These are phyloP conservation scores for Penicillium argentinense DNA, from an alignment of 495 filamentous ascomycete species.

Conservation along the genomic window DNA sequence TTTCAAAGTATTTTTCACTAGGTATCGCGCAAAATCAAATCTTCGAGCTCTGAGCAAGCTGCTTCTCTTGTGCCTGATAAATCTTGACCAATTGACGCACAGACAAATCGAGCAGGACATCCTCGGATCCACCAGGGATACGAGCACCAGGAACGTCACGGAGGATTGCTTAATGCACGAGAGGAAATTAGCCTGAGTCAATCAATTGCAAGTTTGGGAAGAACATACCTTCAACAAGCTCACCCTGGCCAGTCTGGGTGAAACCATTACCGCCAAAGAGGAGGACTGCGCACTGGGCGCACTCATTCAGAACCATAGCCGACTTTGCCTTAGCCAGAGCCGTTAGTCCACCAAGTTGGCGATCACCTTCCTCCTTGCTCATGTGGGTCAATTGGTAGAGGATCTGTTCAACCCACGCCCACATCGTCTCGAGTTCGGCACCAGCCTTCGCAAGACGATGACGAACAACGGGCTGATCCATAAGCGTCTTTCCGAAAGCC, in stretches of 20 bases:
- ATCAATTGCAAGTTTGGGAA: no score
- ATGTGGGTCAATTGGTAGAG: conserved; percentile 67
- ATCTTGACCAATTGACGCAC: conserved; percentile 73
- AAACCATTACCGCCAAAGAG: conserved; percentile 74
- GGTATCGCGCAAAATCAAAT: no score
- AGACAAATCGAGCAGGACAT: conserved; percentile 71
- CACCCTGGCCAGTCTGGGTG: conserved; percentile 66
- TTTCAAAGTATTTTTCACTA: no score
- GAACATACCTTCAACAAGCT: conserved; percentile 63
- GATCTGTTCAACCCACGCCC: conserved; percentile 74
- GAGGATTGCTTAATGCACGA: conserved; percentile 67
- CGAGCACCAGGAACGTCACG: conserved; percentile 62
- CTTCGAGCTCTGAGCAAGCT: conserved; percentile 48
- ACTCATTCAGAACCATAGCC: conserved; percentile 68
- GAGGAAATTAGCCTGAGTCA: no score
- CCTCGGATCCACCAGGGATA: conserved; percentile 72
- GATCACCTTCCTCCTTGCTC: conserved; percentile 61
- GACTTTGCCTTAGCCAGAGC: conserved; percentile 70
- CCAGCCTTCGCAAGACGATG: conserved; percentile 71
- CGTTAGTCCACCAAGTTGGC: conserved; percentile 66
- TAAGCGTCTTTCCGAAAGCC: conserved; percentile 71
- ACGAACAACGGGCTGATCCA: conserved; percentile 72
- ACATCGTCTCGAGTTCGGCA: conserved; percentile 66
- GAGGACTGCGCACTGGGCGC: conserved; percentile 64
- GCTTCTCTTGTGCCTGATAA: conserved; percentile 62